Conservation (phyloP, 208 protist genomes). For the Leishmania mexicana region DNA sequence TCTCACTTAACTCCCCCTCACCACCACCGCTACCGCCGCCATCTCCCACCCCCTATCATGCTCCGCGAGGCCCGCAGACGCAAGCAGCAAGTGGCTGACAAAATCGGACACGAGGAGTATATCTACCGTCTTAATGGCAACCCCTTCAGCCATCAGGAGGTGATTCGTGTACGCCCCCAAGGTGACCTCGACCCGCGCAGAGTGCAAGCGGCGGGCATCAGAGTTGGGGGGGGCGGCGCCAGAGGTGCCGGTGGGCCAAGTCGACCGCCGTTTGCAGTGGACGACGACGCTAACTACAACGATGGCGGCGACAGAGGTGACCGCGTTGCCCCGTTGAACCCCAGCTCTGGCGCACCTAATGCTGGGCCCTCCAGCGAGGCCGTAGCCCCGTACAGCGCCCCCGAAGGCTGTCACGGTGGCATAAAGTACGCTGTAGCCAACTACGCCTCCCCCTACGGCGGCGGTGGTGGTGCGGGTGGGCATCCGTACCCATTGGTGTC, state of each 20-base stretch:
- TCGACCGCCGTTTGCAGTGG: conserved; percentile 35
- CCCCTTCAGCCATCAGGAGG: conserved; percentile 27
- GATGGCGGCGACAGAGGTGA: conserved; percentile 18
- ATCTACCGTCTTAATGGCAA: conserved; percentile 66
- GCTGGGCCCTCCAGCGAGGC: conserved; percentile 10
- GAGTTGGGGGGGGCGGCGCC: not conserved
- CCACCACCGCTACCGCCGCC: not conserved
- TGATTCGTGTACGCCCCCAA: conserved; percentile 25
- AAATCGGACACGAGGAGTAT: conserved; percentile 86
- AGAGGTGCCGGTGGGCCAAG: not conserved
- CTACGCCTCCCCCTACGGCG: conserved; percentile 9
- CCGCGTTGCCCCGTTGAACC: conserved; percentile 14
- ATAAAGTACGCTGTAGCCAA: conserved; percentile 4
- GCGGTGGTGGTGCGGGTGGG: conserved; percentile 3
- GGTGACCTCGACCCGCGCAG: conserved; percentile 29
- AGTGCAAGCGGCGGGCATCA: conserved; percentile 9
- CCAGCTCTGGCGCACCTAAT: conserved; percentile 9
- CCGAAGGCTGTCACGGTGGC: not conserved
- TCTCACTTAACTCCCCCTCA: not conserved
- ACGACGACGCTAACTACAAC: conserved; percentile 14
- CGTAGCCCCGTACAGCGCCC: not conserved
- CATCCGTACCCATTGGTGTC: conserved; percentile 1
- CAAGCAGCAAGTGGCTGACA: conserved; percentile 68
- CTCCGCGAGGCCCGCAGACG: conserved; percentile 64
- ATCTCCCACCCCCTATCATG: conserved; percentile 1